Evolutionary conservation across 164 flowering plant genomes (phyloP), one percentile per base, ranked within the genome.

Genomic region (Vitis rotundifolia): DNA sequence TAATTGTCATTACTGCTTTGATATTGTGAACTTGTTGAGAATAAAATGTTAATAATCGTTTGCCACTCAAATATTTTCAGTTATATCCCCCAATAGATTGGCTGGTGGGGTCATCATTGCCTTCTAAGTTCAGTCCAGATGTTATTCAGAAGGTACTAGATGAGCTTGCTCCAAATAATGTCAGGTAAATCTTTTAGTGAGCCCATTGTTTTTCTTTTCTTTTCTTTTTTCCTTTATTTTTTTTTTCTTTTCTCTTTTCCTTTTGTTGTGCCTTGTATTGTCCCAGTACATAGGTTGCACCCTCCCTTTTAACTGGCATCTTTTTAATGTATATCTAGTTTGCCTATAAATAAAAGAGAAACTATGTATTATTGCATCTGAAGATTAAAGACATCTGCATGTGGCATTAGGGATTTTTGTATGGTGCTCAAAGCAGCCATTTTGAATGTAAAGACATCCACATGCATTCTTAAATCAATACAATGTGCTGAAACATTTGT

Each of bases 1-100:
- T 37, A 53, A 53, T 53, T 13, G 44, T 8, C 8, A 8, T 56
- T 18, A 12, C 19, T 56, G 7, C 12, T 56, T 18, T 56, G 59
- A 56, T 9, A n/a, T 2, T 18, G 2, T 16, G 16, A 9, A n/a
- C 19, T 5, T 56, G 26, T 56, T 18, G 28, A 56, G 59, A 56
- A 16, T 56, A 19, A 13, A 53, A 16, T 16, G 59, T 16, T 56
- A 63, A 47, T 63, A 52, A 63, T 44, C 6, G 13, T 61, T 47
- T 12, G 10, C 51, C 28, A 15, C 15, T 60, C 9, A 64, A 50
- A 13, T 49, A 12, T 63, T 72, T 77, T 19, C 91, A 95, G 99
- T 59, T 83, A 44, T 95, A 89, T 74, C 94, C 98, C n/a, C 87
- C 92, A 29, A 76, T 82, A 75, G 98, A 95, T 81, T 95, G 99